Conservation (phyloP, 345 rosid species). For the Gossypium arboreum region DNA sequence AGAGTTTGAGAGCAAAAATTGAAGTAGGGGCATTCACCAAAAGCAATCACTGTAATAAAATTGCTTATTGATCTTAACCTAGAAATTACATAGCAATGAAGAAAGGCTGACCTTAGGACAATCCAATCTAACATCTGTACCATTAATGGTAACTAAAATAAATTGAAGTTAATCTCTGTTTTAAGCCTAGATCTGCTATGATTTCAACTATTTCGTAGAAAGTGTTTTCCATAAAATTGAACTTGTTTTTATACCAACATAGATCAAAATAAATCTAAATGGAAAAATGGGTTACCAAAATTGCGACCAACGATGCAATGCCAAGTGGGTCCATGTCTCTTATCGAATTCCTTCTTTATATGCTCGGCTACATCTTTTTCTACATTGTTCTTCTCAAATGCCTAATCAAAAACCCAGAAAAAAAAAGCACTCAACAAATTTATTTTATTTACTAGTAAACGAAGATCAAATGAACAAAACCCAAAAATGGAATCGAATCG, state of each 20-base stretch:
- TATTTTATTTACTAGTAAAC: no score
- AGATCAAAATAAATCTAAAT: neutral
- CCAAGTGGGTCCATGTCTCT: constrained; percentile 57
- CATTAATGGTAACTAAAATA: neutral
- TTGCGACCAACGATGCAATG: constrained; percentile 99
- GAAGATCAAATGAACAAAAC: neutral
- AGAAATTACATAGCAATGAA: neutral
- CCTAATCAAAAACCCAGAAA: constrained; percentile 38
- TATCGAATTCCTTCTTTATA: constrained; percentile 17
- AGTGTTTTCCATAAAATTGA: neutral
- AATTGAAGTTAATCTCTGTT: neutral
- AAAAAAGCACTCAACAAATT: neutral
- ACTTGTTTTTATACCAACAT: neutral
- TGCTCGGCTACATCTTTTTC: constrained; percentile 98
- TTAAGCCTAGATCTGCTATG: neutral
- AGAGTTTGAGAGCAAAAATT: neutral
- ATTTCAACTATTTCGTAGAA: neutral
- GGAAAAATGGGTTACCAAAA: constrained; percentile 58
- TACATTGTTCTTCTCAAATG: constrained; percentile 69
- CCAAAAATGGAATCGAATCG: constrained; percentile 5
- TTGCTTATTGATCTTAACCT: neutral
- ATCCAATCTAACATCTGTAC: constrained; percentile 1
- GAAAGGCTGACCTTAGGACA: neutral
- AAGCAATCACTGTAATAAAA: neutral
- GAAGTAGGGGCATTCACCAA: neutral